phyloP scores from a whole-genome alignment of 768 basidiomycete genomes.

The Neoboletus brunneissimus region DNA sequence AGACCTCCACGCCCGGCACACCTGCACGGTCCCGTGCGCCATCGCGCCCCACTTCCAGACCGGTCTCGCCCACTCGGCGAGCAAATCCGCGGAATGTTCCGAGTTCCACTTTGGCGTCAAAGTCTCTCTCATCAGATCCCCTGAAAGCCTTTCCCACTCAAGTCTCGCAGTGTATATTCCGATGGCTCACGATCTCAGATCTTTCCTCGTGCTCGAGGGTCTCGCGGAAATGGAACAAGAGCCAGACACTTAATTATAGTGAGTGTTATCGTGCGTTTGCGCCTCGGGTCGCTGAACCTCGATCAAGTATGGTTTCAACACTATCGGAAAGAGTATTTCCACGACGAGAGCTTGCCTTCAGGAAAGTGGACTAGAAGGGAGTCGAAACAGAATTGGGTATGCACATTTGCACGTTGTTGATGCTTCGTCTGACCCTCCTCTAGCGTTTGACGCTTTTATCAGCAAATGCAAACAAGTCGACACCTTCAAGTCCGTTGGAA shows the following conservation, averaged over 20 bases:
- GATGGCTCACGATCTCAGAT: constrained; percentile 55
- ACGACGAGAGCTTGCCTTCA: constrained; percentile 70
- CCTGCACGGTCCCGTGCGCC: constrained; percentile 61
- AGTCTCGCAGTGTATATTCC: constrained; percentile 75
- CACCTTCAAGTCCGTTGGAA: constrained; percentile 45
- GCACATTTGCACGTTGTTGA: constrained; percentile 8
- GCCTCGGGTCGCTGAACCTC: constrained; percentile 1
- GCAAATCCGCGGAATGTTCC: constrained; percentile 21
- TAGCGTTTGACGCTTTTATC: constrained; percentile 53
- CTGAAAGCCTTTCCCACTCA: constrained; percentile 76
- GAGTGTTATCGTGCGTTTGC: constrained; percentile 13
- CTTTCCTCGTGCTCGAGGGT: constrained; percentile 79
- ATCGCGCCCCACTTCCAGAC: constrained; percentile 45
- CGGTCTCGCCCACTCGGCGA: constrained; percentile 36
- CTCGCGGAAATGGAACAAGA: constrained; percentile 82
- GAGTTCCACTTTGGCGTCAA: constrained; percentile 26
- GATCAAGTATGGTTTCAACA: constrained; percentile 88
- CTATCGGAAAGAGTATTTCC: constrained; percentile 84
- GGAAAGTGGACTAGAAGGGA: constrained; percentile 92
- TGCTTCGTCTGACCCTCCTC: background rate
- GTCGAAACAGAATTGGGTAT: constrained; percentile 90
- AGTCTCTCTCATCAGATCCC: constrained; percentile 46
- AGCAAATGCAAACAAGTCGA: constrained; percentile 38
- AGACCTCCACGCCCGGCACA: constrained; percentile 70
- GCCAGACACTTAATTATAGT: constrained; percentile 92